These are phyloP conservation scores for Geotrichum citri-aurantii DNA, from an alignment of 1,139 yeast species.

Conservation along the genomic window DNA sequence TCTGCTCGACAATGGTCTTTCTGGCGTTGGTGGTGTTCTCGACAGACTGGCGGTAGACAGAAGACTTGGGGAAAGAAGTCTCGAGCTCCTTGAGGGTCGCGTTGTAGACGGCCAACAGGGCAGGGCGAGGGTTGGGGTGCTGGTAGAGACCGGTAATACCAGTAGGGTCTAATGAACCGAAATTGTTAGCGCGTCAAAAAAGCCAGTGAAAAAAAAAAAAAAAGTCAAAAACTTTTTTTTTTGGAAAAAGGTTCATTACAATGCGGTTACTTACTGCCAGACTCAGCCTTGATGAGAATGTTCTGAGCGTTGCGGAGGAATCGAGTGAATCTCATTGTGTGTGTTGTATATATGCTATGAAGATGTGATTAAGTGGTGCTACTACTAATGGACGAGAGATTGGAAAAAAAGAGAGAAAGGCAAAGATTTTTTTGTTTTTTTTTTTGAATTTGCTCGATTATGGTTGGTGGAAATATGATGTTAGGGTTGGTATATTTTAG, in stretches of 20 bases:
- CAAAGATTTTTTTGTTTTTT: background rate
- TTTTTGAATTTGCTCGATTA: background rate
- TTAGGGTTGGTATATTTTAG: background rate
- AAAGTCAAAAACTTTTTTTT: too few relatives aligned
- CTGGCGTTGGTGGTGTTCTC: conserved; percentile 69
- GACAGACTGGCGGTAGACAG: conserved; percentile 72
- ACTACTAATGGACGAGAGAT: background rate
- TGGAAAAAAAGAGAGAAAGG: background rate
- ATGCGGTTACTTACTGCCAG: conserved; percentile 42
- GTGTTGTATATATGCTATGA: conserved; percentile 1
- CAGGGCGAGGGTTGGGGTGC: conserved; percentile 84
- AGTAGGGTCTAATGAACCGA: conserved; percentile 43
- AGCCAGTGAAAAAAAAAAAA: background rate
- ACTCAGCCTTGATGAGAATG: conserved; percentile 59
- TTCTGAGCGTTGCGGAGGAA: conserved; percentile 44
- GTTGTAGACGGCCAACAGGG: conserved; percentile 62
- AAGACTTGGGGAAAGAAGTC: conserved; percentile 58
- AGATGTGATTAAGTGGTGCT: background rate
- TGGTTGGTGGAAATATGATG: background rate
- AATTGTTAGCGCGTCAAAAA: background rate
- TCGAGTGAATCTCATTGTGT: conserved; percentile 39
- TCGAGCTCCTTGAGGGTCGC: conserved; percentile 59
- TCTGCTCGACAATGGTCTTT: conserved; percentile 56
- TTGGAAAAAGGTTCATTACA: background rate
- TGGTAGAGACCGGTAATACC: conserved; percentile 74